Evolutionary conservation across 2,329 filamentous ascomycete genomes (phyloP), one percentile per base, ranked within the genome.

Genomic region (Tolypocladium inflatum): DNA sequence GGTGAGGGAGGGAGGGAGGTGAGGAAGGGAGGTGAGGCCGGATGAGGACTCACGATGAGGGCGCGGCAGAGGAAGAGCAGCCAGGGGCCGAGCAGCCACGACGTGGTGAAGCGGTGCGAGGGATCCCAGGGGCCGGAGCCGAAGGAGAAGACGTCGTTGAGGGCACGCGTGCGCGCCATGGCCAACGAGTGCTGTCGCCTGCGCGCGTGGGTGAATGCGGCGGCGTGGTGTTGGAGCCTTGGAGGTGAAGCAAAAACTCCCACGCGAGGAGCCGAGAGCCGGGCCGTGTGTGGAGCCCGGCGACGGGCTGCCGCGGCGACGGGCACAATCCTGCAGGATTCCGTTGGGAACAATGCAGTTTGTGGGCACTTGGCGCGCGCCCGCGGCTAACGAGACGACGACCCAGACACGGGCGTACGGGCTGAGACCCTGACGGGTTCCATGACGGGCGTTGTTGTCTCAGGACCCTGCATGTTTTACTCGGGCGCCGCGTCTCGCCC

Each of bases 41-140:
- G 13, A 21, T 43, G 39, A 51, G n/a, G n/a, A 79, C 77, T 65
- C 71, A 81, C 77, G 67, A 85, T 77, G 45, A 77, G 59, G 54
- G 80, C 80, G 61, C 86, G 84, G 55, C 81, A 68, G 56, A 70
- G 73, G 63, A 84, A 85, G 54, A 93, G 78, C 1, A 80, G 65
- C 65, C 79, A 79, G 0, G 90, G 88, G 30, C 84, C 73, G n/a
- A 95, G 72, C 10, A 92, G 71, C 89, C 90, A 95, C 17, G 90
- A 95, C 19, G 90, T 94, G 70, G 85, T 83, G 74, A 89, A 91
- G 59, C 87, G 83, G 71, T 87, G 80, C 48, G 81, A 76, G 8
- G 80, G 79, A 67, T 84, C 80, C 75, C 76, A 83, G 38, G 70
- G 67, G 61, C 71, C 73, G 37, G 63, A 68, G 54, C 74, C 73